These are phyloP conservation scores for Hevea brasiliensis DNA, from an alignment of 345 rosid genomes.

Conservation along the genomic window DNA sequence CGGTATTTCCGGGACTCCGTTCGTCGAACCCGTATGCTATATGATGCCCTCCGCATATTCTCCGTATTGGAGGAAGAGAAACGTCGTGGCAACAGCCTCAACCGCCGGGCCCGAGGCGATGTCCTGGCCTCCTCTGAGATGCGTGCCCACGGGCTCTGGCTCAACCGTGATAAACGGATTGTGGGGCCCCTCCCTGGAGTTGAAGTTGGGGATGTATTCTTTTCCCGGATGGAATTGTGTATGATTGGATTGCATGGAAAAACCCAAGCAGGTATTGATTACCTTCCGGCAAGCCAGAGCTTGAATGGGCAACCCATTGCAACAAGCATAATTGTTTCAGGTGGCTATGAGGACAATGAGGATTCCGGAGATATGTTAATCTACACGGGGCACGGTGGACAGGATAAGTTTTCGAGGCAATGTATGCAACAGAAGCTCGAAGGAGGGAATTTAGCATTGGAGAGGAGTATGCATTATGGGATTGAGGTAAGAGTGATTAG, in stretches of 20 bases:
- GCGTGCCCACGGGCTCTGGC: slow-evolving; percentile 64
- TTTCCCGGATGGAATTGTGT: slow-evolving; percentile 74
- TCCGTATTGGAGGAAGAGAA: slow-evolving; percentile 47
- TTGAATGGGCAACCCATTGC: slow-evolving; percentile 83
- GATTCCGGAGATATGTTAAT: slow-evolving; percentile 69
- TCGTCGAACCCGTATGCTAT: slow-evolving; percentile 63
- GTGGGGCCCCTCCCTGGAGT: slow-evolving; percentile 87
- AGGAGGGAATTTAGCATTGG: slow-evolving; percentile 87
- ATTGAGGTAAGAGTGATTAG: slow-evolving; percentile 74
- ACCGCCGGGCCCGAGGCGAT: slow-evolving; percentile 30
- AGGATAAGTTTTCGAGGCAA: slow-evolving; percentile 65
- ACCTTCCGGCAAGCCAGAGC: slow-evolving; percentile 56
- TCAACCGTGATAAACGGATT: slow-evolving; percentile 73
- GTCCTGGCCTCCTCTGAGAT: slow-evolving; percentile 40
- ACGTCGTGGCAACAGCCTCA: slow-evolving; percentile 14
- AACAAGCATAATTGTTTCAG: slow-evolving; percentile 81
- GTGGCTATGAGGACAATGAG: slow-evolving; percentile 86
- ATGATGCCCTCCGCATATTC: slow-evolving; percentile 57
- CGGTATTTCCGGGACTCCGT: slow-evolving; percentile 58
- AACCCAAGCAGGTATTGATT: slow-evolving; percentile 86
- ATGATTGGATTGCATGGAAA: slow-evolving; percentile 87
- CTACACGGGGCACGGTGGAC: slow-evolving; percentile 89
- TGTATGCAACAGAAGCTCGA: slow-evolving; percentile 73
- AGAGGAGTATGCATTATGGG: slow-evolving; percentile 77
- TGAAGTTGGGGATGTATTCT: slow-evolving; percentile 74